Conservation (phyloP, 352 stramenopile genomes). For the Chloridella minuta region DNA sequence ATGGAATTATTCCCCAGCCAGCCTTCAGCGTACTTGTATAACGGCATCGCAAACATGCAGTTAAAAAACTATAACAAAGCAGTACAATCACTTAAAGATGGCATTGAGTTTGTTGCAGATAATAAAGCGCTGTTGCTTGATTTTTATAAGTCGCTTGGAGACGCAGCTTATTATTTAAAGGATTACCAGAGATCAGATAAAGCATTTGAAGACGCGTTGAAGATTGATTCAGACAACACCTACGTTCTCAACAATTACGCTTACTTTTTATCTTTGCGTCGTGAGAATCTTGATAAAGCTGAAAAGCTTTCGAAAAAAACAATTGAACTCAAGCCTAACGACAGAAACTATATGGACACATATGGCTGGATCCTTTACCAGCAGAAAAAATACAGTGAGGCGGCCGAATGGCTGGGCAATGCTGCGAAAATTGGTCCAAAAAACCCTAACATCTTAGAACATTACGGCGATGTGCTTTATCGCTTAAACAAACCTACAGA, state of each 20-base stretch:
- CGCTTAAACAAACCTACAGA: neutral
- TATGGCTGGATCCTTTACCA: neutral
- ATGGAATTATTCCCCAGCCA: neutral
- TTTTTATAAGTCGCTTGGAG: neutral
- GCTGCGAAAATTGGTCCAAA: neutral
- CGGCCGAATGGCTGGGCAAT: neutral
- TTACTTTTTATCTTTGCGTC: neutral
- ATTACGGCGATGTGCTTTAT: neutral
- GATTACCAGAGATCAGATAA: neutral
- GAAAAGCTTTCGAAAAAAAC: neutral
- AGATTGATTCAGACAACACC: neutral
- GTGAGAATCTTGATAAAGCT: neutral
- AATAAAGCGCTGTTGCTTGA: neutral
- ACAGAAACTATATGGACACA: neutral
- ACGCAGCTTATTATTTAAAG: neutral
- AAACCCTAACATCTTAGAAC: neutral
- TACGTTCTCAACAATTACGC: neutral
- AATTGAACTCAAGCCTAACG: neutral
- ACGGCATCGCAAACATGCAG: neutral
- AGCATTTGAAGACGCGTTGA: neutral
- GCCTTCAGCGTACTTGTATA: neutral
- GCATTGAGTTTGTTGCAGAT: neutral
- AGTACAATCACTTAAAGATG: neutral
- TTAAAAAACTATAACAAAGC: neutral
- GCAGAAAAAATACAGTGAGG: neutral